Base-by-base conservation (phyloP, 129 eudicot genomes). In the Pulicaria dysenterica region DNA sequence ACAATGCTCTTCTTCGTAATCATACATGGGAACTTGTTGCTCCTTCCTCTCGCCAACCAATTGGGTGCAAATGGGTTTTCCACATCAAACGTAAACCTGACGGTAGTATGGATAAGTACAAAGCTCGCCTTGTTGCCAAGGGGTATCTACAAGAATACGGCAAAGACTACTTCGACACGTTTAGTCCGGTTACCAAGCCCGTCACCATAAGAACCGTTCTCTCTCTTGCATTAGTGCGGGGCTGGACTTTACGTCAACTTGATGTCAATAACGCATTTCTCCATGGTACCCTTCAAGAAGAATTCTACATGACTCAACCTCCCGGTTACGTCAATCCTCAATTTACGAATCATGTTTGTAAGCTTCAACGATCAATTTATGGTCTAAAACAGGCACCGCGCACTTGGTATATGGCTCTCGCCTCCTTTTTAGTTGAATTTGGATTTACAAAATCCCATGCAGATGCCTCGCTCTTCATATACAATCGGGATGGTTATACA, bases 11-110 rank as follows among this genome's bases (percentile, higher is more conserved):
- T 6, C n/a, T 57, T 4, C 67, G 8, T 0, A 72, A 72, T 4
- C 57, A 57, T 4, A 57, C 67, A 4, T 72, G 76, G 67, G 76
- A 72, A 10, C 67, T 72, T 7, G 58, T 72, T 12, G 31, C 76
- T 4, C 43, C 57, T 0, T 0, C 17, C 2, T 43, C 63, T 14
- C 12, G 11, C 0, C 10, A 24, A 6, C 15, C 67, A 0, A 56
- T 58, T 24, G 55, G 76, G 7, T 55, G 56, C 9, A 57, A 55
- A 9, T 72, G 76, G 67, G 46, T 72, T 4, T 72, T 72, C 2
- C 46, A 56, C 1, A 19, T 71, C 6, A 71, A 71, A 71, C 54
- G 66, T 0, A 44, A 4, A 0, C 54, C 65, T 0, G 54, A 70
- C 19, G 75, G 75, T 3, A 39, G 17, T 14, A 39, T 70, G 0